These are phyloP conservation scores for Dimargaris verticillata DNA, from an alignment of 192 early-diverging fungal genomes.

Conservation along the genomic window DNA sequence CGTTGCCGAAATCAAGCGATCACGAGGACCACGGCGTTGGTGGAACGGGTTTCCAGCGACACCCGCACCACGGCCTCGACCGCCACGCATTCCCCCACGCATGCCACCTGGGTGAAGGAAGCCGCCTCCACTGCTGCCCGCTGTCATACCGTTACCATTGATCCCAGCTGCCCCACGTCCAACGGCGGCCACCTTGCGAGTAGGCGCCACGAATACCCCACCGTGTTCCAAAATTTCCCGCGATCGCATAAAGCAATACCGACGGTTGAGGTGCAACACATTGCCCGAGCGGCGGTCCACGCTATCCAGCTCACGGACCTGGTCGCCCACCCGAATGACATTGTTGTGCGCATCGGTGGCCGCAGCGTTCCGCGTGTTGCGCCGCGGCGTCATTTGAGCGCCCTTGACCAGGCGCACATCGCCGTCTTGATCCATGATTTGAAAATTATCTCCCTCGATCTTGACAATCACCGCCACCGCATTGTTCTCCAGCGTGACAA, in stretches of 20 bases:
- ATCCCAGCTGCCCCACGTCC: constrained; percentile 18
- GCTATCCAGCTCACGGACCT: constrained; percentile 50
- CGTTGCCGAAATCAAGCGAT: constrained; percentile 46
- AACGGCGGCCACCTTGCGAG: constrained; percentile 41
- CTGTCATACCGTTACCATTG: constrained; percentile 13
- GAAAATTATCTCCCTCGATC: constrained; percentile 54
- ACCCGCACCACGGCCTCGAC: constrained; percentile 24
- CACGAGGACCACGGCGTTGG: constrained; percentile 22
- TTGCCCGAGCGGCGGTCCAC: constrained; percentile 46
- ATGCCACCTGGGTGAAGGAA: constrained; percentile 12
- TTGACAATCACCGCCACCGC: constrained; percentile 71
- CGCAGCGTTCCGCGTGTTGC: constrained; percentile 12
- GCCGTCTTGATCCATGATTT: constrained; percentile 63
- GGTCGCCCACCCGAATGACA: constrained; percentile 43
- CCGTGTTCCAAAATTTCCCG: constrained; percentile 54
- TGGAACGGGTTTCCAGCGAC: constrained; percentile 13
- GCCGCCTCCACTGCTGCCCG: too few relatives aligned
- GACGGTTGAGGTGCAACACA: constrained; percentile 69
- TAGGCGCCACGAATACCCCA: constrained; percentile 58
- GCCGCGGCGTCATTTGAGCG: constrained; percentile 55
- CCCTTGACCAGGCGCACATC: constrained; percentile 41
- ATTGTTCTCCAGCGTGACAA: constrained; percentile 60
- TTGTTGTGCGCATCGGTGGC: constrained; percentile 31
- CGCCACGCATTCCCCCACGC: constrained; percentile 18
- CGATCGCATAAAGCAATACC: constrained; percentile 62